Evolutionary conservation across 768 basidiomycete species (phyloP), one percentile per base, ranked within the genome.

Genomic region (Trametes villosa): DNA sequence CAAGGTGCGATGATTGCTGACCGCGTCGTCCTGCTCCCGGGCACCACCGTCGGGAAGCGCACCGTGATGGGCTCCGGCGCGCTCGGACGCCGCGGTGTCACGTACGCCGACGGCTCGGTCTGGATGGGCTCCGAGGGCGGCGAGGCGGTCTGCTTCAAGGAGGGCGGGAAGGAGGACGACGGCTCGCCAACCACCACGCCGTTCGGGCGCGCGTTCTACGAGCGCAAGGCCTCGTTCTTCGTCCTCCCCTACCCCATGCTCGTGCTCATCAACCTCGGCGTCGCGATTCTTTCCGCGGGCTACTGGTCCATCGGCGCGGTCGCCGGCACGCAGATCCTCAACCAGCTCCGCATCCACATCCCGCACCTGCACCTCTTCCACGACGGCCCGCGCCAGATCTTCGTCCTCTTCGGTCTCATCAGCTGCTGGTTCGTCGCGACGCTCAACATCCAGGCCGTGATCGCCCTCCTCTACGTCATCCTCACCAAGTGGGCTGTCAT

Each of bases 1-100:
- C 68, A 70, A 42, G 81, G 81, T 75, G 80, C 80, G 30, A 82
- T 81, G 81, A 77, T 82, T 31, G 80, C 80, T n/a, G 81, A 82
- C 66, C 77, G 80, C 5, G 78, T 79, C 15, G 75, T 82, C 2
- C 71, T 82, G 13, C 72, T 80, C 13, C 81, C 81, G n/a, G 76
- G 76, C 31, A 75, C 76, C 22, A 68, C 68, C 3, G 71, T 82
- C 31, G 79, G 81, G 11, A 60, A 67, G 36, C 69, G 75, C 24
- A 75, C 80, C 8, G 76, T 81, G 9, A 81, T 81, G 78, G 81
- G 80, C 13, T 78, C 81, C 9, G 81, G 81, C 20, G 73, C 81
- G 2, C 72, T 81, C 34, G 77, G 76, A 22, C 76, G 75, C 62
- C 74, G 81, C 20, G 71, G 76, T 27, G 71, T 70, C 0, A 67